Conservation (phyloP, 257 asterid species). For the Nemophila menziesii region DNA sequence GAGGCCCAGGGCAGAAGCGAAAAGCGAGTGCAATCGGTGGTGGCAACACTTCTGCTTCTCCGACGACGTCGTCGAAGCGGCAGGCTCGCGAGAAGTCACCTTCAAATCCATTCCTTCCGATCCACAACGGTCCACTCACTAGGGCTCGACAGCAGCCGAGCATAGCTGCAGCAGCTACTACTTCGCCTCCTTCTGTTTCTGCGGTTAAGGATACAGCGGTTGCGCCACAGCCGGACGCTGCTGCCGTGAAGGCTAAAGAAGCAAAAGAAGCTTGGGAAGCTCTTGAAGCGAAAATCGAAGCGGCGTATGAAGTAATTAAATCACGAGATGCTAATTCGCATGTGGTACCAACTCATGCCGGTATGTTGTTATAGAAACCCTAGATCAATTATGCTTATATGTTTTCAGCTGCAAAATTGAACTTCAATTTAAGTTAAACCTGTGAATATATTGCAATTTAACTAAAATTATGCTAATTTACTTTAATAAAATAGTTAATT, state of each 20-base stretch:
- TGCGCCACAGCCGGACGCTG: background rate
- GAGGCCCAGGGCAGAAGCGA: conserved; percentile 81
- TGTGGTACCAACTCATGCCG: conserved; percentile 90
- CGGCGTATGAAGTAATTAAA: conserved; percentile 44
- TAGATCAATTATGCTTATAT: background rate
- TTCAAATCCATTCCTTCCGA: conserved; percentile 56
- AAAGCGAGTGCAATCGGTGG: conserved; percentile 52
- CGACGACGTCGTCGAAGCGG: conserved; percentile 47
- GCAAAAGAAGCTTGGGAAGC: conserved; percentile 56
- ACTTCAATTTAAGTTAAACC: background rate
- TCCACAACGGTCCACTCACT: conserved; percentile 88
- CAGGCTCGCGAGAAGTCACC: conserved; percentile 81
- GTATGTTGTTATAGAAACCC: conserved; percentile 31
- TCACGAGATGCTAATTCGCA: conserved; percentile 58
- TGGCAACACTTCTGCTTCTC: conserved; percentile 45
- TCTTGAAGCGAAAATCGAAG: conserved; percentile 72
- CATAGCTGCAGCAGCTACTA: conserved; percentile 11
- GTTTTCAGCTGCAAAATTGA: background rate
- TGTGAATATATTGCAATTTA: background rate
- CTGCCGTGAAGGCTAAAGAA: conserved; percentile 26
- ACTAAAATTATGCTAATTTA: background rate
- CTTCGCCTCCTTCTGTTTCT: conserved; percentile 20
- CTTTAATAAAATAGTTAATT: background rate
- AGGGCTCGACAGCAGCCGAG: conserved; percentile 84
- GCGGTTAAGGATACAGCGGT: conserved; percentile 32